Percentiles rank a stretch among this genome's conserved stretches.
These are phyloP conservation scores for Senecio squalidus DNA, from an alignment of 140 eudicot species.

Conservation along the genomic window DNA sequence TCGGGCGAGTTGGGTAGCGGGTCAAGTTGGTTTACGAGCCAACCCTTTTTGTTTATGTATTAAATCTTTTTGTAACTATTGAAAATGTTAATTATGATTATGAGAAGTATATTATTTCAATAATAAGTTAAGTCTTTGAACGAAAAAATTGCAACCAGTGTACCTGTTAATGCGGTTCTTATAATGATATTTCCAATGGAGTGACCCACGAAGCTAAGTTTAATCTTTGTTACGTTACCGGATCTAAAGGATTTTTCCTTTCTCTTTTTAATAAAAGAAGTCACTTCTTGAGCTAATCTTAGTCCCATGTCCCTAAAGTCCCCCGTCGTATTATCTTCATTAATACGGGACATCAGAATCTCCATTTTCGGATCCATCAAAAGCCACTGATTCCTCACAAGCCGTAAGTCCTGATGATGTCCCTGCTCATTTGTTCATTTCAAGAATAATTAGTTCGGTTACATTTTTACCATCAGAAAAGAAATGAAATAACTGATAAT, in stretches of 20 bases:
- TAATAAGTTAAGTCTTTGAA: no score
- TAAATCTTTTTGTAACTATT: no score
- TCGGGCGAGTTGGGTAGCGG: neutral
- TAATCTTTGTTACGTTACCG: slow-evolving; percentile 51
- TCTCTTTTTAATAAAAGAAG: slow-evolving; percentile 81
- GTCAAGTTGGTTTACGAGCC: neutral
- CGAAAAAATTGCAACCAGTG: neutral
- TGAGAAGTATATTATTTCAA: no score
- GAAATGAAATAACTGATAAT: neutral
- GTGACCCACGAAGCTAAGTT: slow-evolving; percentile 96
- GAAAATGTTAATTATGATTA: no score
- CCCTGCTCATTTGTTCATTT: slow-evolving; percentile 48
- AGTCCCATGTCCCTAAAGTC: slow-evolving; percentile 96
- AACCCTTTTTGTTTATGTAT: no score
- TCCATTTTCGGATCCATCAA: slow-evolving; percentile 86
- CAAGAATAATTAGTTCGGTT: slow-evolving; percentile 9
- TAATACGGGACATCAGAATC: slow-evolving; percentile 83
- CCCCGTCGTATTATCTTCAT: slow-evolving; percentile 94
- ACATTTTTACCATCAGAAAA: neutral
- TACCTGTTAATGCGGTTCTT: slow-evolving; percentile 91
- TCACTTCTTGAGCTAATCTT: slow-evolving; percentile 86
- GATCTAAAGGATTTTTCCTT: slow-evolving; percentile 86
- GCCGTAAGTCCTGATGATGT: slow-evolving; percentile 92
- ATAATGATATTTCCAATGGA: slow-evolving; percentile 93
- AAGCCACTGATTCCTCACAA: slow-evolving; percentile 95